Conservation (phyloP, 225 moss, liverwort and hornwort species). For the Physcomitrellopsis africana region DNA sequence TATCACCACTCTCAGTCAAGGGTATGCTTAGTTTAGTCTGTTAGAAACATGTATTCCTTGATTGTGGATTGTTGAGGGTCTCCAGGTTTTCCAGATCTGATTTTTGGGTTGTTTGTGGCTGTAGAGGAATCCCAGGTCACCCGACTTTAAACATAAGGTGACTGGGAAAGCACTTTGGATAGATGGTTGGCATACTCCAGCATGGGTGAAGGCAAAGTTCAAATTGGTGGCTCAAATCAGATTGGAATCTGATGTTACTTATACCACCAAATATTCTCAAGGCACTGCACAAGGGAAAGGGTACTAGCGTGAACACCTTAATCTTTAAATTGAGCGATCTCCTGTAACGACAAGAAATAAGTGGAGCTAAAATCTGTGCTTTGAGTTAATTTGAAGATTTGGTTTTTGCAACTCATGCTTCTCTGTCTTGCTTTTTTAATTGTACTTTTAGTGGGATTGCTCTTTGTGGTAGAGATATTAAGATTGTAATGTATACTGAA, state of each 20-base stretch:
- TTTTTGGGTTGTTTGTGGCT: constrained; percentile 25
- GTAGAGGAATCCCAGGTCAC: constrained; percentile 27
- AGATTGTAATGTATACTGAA: no score
- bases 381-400: no score
- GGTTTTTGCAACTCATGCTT: no score
- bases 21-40: background rate
- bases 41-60: background rate
- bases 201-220: constrained; percentile 31
- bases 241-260: background rate
- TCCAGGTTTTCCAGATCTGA: background rate
- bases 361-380: constrained; percentile 9
- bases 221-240: background rate
- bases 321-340: constrained; percentile 5
- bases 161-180: no score
- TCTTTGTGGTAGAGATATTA: no score
- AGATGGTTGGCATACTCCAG: constrained; percentile 26
- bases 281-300: constrained; percentile 15
- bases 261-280: constrained; percentile 19
- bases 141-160: constrained; percentile 33
- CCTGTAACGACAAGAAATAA: background rate
- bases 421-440: no score
- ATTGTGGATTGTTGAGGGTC: background rate
- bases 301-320: constrained; percentile 23
- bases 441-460: constrained; percentile 12
- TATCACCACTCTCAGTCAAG: constrained; percentile 17